Evolutionary conservation across 768 basidiomycete genomes (phyloP).

Genomic region (Myochromella boudieri): DNA sequence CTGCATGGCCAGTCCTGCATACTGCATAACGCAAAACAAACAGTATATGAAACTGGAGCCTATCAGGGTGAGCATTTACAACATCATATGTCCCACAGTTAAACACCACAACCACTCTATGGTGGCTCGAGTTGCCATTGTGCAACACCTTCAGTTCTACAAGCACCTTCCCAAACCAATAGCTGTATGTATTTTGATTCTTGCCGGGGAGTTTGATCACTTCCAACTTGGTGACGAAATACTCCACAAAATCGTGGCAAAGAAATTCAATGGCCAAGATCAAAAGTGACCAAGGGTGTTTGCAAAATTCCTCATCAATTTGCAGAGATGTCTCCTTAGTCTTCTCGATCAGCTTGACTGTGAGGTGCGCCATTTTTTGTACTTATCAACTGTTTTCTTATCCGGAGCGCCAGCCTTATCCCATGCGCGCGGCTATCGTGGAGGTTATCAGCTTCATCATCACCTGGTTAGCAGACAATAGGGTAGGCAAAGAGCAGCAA

Average conservation of each 20-base stretch:
- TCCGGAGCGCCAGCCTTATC: constrained; percentile 66
- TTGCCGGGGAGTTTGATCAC: constrained; percentile 86
- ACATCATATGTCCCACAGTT: constrained; percentile 87
- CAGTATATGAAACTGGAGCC: constrained; percentile 78
- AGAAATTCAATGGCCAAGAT: constrained; percentile 77
- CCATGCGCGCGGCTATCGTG: constrained; percentile 93
- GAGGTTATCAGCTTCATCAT: constrained; percentile 89
- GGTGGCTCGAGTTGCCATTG: constrained; percentile 85
- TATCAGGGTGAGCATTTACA: constrained; percentile 74
- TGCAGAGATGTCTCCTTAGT: constrained; percentile 75
- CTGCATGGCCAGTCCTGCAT: constrained; percentile 86
- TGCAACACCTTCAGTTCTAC: constrained; percentile 89
- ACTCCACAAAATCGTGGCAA: constrained; percentile 81
- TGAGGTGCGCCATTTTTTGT: constrained; percentile 53
- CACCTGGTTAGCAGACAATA: constrained; percentile 67
- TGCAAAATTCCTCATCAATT: constrained; percentile 81
- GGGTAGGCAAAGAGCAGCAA: constrained; percentile 34
- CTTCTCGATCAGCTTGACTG: constrained; percentile 86
- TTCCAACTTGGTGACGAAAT: constrained; percentile 89
- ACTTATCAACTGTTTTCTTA: constrained; percentile 1
- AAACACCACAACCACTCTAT: constrained; percentile 86
- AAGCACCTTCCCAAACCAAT: constrained; percentile 94
- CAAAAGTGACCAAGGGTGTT: constrained; percentile 86
- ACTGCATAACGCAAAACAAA: constrained; percentile 84
- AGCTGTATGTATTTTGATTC: constrained; percentile 82